phyloP scores from a whole-genome alignment of 2,329 filamentous ascomycete species.

The Colletotrichum sp. region DNA sequence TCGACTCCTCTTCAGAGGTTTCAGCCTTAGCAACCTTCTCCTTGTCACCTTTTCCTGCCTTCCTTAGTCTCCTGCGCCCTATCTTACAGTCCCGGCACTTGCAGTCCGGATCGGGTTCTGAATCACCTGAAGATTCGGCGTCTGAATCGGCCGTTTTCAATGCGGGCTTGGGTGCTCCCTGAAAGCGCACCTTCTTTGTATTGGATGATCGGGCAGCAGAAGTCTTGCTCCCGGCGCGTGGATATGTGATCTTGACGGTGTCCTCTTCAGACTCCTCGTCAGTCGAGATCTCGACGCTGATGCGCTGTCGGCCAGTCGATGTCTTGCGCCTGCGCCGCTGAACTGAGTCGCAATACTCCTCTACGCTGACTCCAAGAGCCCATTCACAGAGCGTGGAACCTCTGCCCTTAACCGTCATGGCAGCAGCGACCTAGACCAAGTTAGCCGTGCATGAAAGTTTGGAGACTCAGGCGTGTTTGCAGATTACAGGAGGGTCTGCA shows the following conservation, averaged over 20 bases:
- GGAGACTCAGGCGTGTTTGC: neutral
- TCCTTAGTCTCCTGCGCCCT: conserved; percentile 2
- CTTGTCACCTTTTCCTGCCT: neutral
- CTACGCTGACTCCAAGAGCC: conserved; percentile 41
- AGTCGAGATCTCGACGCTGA: conserved; percentile 46
- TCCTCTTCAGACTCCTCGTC: conserved; percentile 59
- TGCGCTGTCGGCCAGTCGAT: conserved; percentile 28
- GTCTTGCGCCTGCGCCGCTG: conserved; percentile 6
- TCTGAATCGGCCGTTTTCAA: conserved; percentile 35
- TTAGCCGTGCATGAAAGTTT: neutral
- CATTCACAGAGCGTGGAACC: conserved; percentile 41
- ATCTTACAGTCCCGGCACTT: conserved; percentile 5
- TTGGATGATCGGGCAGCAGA: neutral
- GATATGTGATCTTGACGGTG: conserved; percentile 53
- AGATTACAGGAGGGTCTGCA: neutral
- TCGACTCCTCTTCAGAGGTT: conserved; percentile 2
- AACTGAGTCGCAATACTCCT: conserved; percentile 24
- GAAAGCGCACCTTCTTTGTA: conserved; percentile 51
- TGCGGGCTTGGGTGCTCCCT: conserved; percentile 40
- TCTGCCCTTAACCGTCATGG: conserved; percentile 14
- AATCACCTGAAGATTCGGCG: conserved; percentile 3
- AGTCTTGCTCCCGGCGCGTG: conserved; percentile 36
- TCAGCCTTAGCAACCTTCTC: neutral
- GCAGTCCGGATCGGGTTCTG: neutral
- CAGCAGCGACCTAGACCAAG: neutral